A percentile compares a stretch with the other conserved stretches of the same genome.
phyloP scores from a whole-genome alignment of 2,329 filamentous ascomycete genomes.

The Colletotrichum lupini region DNA sequence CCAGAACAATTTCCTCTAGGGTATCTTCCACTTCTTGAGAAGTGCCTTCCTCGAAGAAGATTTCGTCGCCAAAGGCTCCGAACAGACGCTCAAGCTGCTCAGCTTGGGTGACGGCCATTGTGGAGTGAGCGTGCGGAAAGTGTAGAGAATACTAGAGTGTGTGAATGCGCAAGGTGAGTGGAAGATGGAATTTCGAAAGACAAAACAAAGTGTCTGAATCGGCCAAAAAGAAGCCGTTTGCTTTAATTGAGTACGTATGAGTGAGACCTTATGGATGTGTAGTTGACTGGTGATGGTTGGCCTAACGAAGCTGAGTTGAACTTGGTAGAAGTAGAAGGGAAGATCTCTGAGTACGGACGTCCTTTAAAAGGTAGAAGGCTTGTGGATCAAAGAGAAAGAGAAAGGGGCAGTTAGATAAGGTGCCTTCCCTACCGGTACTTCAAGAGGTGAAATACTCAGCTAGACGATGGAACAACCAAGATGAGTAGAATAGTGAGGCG shows the following conservation, averaged over 20 bases:
- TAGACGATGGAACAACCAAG: neutral
- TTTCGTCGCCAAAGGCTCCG: neutral
- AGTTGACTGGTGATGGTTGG: neutral
- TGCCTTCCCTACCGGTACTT: neutral
- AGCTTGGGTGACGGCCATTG: neutral
- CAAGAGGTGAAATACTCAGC: neutral
- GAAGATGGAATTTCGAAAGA: neutral
- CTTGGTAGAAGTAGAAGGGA: neutral
- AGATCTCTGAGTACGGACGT: neutral
- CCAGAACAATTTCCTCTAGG: neutral
- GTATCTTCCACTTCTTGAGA: neutral
- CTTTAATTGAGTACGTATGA: neutral
- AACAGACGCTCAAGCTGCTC: slow-evolving; percentile 5
- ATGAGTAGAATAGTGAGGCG: neutral
- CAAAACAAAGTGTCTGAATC: neutral
- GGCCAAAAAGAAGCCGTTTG: neutral
- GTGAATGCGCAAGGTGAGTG: too few relatives aligned
- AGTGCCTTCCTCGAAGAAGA: slow-evolving; percentile 9
- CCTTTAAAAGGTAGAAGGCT: neutral
- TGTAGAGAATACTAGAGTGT: too few relatives aligned
- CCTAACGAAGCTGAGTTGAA: neutral
- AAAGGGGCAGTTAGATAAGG: neutral
- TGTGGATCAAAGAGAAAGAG: neutral
- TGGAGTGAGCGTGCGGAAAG: too few relatives aligned
- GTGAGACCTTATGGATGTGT: neutral